phyloP scores from a whole-genome alignment of 2,329 filamentous ascomycete species.

The Sarocladium strictum region DNA sequence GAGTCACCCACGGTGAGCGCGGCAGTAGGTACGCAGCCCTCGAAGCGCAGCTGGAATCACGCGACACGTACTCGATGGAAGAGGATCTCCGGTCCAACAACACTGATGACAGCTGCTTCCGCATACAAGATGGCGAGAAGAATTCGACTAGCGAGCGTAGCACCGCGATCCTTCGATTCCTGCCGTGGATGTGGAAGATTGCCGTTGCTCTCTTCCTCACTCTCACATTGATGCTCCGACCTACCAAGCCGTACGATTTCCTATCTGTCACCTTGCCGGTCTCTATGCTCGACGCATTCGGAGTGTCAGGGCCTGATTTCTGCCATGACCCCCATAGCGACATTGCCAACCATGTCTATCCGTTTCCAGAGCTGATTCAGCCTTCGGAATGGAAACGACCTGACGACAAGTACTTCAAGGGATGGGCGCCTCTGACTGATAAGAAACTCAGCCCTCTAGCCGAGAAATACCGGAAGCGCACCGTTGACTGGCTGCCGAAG shows the following conservation, averaged over 20 bases:
- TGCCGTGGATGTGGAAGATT: conserved; percentile 14
- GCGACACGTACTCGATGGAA: too few species aligned
- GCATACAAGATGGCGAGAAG: too few species aligned
- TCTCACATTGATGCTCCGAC: conserved; percentile 20
- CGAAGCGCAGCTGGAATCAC: too few species aligned
- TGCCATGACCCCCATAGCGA: conserved; percentile 20
- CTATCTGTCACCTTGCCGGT: conserved; percentile 26
- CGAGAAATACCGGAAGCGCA: conserved; percentile 18
- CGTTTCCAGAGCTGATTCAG: too few species aligned
- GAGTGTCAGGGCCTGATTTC: too few species aligned
- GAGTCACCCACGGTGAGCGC: too few species aligned
- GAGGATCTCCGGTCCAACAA: too few species aligned
- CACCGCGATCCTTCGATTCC: not conserved
- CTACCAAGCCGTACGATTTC: conserved; percentile 24
- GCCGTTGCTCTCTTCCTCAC: conserved; percentile 17
- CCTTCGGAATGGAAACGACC: too few species aligned
- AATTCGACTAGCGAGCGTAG: too few species aligned
- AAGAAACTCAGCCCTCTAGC: conserved; percentile 17
- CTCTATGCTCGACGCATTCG: conserved; percentile 22
- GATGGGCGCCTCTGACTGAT: conserved; percentile 27
- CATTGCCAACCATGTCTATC: conserved; percentile 22
- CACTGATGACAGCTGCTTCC: too few species aligned
- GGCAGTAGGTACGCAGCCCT: too few species aligned
- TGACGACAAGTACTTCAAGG: conserved; percentile 27
- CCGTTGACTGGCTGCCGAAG: conserved; percentile 24